phyloP scores from a whole-genome alignment of 257 asterid species.

The Vinca minor region DNA sequence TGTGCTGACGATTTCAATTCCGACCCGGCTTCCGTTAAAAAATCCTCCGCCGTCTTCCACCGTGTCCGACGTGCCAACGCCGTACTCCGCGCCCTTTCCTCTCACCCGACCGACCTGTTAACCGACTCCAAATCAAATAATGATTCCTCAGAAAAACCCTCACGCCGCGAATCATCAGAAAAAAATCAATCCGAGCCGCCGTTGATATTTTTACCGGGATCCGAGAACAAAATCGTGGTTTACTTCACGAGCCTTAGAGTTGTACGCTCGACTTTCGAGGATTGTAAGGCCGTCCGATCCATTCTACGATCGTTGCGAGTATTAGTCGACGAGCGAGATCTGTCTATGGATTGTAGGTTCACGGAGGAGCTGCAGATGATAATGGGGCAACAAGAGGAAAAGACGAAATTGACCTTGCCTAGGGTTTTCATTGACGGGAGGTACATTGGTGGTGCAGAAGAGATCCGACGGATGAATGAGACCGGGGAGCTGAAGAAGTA shows the following conservation, averaged over 20 bases:
- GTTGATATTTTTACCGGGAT: slow-evolving; percentile 38
- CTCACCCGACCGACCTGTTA: slow-evolving; percentile 12
- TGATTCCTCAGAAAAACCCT: slow-evolving; percentile 1
- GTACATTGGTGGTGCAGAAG: slow-evolving; percentile 90
- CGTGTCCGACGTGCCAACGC: slow-evolving; percentile 57
- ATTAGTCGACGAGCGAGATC: slow-evolving; percentile 76
- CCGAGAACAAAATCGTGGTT: slow-evolving; percentile 60
- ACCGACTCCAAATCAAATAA: slow-evolving; percentile 7
- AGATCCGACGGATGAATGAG: slow-evolving; percentile 71
- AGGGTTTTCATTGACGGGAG: slow-evolving; percentile 84
- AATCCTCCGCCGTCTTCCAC: slow-evolving; percentile 46
- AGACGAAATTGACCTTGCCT: slow-evolving; percentile 50
- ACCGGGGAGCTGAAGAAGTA: slow-evolving; percentile 71
- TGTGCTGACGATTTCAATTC: slow-evolving; percentile 33
- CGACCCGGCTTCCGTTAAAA: slow-evolving; percentile 20
- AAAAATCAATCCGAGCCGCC: no score
- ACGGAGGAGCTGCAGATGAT: slow-evolving; percentile 67
- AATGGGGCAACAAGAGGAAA: slow-evolving; percentile 37
- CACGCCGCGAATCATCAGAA: slow-evolving; percentile 61
- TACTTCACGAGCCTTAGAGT: slow-evolving; percentile 81
- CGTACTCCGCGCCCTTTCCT: slow-evolving; percentile 47
- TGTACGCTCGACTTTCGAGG: slow-evolving; percentile 83
- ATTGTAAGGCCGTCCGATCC: slow-evolving; percentile 60
- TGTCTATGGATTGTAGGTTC: slow-evolving; percentile 71
- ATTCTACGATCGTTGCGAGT: slow-evolving; percentile 66